Conservation (phyloP, 2,329 filamentous ascomycete species). For the Aspergillus nomiae region DNA sequence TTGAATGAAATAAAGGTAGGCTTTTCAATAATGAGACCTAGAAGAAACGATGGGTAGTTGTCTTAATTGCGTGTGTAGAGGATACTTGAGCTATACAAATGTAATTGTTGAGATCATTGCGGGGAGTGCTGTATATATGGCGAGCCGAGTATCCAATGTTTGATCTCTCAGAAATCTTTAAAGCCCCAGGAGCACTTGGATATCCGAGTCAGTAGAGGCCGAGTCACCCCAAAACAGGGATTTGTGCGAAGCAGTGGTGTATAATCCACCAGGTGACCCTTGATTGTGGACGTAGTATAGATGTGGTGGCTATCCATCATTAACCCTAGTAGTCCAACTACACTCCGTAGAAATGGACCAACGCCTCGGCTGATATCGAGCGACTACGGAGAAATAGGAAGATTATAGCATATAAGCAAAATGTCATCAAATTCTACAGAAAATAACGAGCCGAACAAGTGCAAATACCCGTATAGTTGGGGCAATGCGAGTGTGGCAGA, state of each 20-base stretch:
- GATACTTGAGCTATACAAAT: background rate
- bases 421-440: constrained; percentile 38
- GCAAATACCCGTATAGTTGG: constrained; percentile 59
- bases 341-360: background rate
- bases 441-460: constrained; percentile 62
- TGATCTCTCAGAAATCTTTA: background rate
- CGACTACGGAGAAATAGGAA: background rate
- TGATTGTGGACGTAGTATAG: background rate
- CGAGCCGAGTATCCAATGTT: background rate
- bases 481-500: constrained; percentile 9
- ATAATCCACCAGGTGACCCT: background rate
- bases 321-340: constrained; percentile 1
- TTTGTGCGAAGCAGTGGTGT: background rate
- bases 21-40: background rate
- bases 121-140: background rate
- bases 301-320: background rate
- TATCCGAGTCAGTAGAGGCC: background rate
- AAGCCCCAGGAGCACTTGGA: background rate
- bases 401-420: background rate
- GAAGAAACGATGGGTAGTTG: background rate
- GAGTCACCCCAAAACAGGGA: background rate
- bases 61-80: background rate
- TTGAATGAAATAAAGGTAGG: background rate
- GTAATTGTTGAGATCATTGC: background rate
- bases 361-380: background rate